Percentiles rank a stretch among this genome's conserved stretches.
phyloP scores from a whole-genome alignment of 2,329 filamentous ascomycete species.

The Epichloe sp. region DNA sequence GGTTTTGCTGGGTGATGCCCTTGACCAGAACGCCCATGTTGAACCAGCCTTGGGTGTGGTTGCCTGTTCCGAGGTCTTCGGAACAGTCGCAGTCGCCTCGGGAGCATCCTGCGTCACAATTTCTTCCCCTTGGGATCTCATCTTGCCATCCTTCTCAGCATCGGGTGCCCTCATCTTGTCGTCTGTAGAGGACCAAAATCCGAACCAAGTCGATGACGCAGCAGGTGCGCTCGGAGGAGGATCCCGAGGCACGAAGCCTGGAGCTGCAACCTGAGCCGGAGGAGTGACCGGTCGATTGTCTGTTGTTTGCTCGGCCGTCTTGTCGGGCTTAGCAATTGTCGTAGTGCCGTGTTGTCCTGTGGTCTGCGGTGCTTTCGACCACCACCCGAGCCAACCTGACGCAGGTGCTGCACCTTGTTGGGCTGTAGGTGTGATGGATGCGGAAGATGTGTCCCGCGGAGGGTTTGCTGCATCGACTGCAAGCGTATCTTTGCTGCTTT shows the following conservation, averaged over 20 bases:
- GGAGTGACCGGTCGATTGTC: conserved; percentile 12
- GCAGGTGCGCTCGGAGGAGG: conserved; percentile 8
- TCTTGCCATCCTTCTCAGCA: neutral
- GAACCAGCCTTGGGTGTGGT: conserved; percentile 41
- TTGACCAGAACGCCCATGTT: conserved; percentile 74
- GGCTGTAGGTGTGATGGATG: neutral
- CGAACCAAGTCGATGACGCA: conserved; percentile 25
- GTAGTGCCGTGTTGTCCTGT: conserved; percentile 10
- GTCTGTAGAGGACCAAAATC: conserved; percentile 22
- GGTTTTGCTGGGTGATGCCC: conserved; percentile 31
- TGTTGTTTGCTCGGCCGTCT: conserved; percentile 7
- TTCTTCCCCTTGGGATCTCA: conserved; percentile 23
- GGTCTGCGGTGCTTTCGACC: conserved; percentile 20
- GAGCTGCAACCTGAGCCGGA: conserved; percentile 9
- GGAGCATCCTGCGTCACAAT: conserved; percentile 31
- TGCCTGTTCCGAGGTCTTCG: conserved; percentile 14
- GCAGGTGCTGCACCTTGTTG: conserved; percentile 15
- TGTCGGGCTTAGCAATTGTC: neutral
- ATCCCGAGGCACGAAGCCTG: conserved; percentile 8
- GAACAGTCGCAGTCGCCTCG: conserved; percentile 14
- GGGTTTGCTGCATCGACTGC: neutral
- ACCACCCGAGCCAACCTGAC: conserved; percentile 44
- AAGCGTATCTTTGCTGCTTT: neutral
- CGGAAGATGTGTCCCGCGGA: neutral
- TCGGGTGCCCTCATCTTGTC: conserved; percentile 2